Conservation (phyloP, 768 basidiomycete genomes). For the Phaeolepiota aurea region DNA sequence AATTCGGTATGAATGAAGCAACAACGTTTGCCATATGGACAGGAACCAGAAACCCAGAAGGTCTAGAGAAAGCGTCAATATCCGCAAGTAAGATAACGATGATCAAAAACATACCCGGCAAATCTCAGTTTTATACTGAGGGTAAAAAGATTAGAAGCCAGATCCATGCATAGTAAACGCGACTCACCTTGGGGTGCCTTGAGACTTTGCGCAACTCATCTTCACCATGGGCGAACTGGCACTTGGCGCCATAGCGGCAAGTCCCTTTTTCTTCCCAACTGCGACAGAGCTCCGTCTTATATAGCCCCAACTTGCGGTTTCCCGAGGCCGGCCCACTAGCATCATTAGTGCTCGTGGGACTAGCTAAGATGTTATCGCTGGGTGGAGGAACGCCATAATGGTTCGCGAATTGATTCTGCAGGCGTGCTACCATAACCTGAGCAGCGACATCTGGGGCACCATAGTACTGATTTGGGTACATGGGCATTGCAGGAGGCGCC, state of each 20-base stretch:
- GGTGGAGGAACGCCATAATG: constrained; percentile 32
- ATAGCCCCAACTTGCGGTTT: constrained; percentile 83
- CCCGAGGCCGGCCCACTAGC: constrained; percentile 78
- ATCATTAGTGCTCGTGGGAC: constrained; percentile 33
- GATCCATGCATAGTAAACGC: no score
- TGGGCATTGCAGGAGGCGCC: constrained; percentile 35
- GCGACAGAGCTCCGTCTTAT: constrained; percentile 85
- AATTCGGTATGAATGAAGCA: constrained; percentile 92
- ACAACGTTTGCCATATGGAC: constrained; percentile 87
- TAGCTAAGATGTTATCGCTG: constrained; percentile 24
- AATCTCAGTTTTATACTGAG: constrained; percentile 88
- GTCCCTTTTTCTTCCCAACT: constrained; percentile 91
- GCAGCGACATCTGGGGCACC: constrained; percentile 47
- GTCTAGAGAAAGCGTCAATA: constrained; percentile 41
- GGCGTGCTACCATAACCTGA: constrained; percentile 49
- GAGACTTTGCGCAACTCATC: constrained; percentile 80
- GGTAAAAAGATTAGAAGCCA: no score
- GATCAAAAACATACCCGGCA: constrained; percentile 59
- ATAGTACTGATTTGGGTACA: constrained; percentile 71
- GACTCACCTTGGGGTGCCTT: constrained; percentile 78
- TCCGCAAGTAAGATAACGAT: constrained; percentile 7
- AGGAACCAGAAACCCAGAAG: constrained; percentile 91
- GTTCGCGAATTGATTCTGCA: constrained; percentile 58
- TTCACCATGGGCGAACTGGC: constrained; percentile 91
- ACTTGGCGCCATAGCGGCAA: constrained; percentile 82